Percentiles rank a stretch among this genome's conserved stretches.
phyloP scores from a whole-genome alignment of 208 protist genomes.

The Trypanosoma caninum region DNA sequence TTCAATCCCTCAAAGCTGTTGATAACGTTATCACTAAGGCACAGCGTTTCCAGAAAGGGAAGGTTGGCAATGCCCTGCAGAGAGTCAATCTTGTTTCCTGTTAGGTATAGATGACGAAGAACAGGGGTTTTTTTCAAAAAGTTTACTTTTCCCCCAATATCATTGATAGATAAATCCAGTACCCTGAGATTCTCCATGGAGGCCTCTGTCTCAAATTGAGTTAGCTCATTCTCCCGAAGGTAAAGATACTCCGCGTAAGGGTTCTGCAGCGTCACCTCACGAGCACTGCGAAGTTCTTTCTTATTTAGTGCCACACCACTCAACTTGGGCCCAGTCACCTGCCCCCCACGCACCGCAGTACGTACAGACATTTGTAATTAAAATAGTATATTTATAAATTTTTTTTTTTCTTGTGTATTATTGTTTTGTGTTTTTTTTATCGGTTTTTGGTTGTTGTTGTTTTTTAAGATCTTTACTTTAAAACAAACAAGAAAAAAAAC shows the following conservation, averaged over 20 bases:
- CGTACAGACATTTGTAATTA: slow-evolving; percentile 14
- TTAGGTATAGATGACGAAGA: slow-evolving; percentile 91
- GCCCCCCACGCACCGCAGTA: slow-evolving; percentile 37
- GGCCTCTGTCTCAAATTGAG: slow-evolving; percentile 75
- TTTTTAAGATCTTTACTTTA: slow-evolving; percentile 22
- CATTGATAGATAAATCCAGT: slow-evolving; percentile 91
- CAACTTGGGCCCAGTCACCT: slow-evolving; percentile 57
- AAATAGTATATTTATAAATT: slow-evolving; percentile 18
- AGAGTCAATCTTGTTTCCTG: slow-evolving; percentile 90
- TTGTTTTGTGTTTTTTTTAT: slow-evolving; percentile 9
- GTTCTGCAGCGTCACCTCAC: slow-evolving; percentile 70
- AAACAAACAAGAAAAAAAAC: not conserved
- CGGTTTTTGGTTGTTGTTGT: slow-evolving; percentile 11
- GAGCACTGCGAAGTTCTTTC: slow-evolving; percentile 80
- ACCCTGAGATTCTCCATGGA: slow-evolving; percentile 86
- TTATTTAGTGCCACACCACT: slow-evolving; percentile 75
- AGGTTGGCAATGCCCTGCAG: slow-evolving; percentile 80
- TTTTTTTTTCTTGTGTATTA: slow-evolving; percentile 14
- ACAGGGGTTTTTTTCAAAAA: slow-evolving; percentile 78
- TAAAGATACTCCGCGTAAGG: slow-evolving; percentile 88
- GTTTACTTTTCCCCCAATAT: slow-evolving; percentile 80
- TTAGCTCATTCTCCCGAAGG: slow-evolving; percentile 90
- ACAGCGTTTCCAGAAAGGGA: slow-evolving; percentile 82
- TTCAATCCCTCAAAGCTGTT: slow-evolving; percentile 87
- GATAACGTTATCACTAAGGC: slow-evolving; percentile 91